Percentiles rank a stretch among this genome's conserved stretches.
These are phyloP conservation scores for Neurospora sp. DNA, from an alignment of 495 filamentous ascomycete genomes.

Conservation along the genomic window DNA sequence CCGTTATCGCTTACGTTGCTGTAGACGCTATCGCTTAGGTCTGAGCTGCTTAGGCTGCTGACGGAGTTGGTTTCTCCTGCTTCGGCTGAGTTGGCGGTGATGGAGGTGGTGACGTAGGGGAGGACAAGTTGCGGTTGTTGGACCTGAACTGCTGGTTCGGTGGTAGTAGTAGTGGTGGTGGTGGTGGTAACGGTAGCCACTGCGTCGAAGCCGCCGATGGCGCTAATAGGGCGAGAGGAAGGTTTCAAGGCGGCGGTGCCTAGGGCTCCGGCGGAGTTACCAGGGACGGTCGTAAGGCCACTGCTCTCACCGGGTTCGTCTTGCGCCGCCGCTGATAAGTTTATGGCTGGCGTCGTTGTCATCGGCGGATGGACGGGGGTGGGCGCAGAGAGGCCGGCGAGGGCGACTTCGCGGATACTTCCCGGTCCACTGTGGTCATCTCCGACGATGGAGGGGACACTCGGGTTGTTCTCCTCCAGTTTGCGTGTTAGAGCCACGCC, in stretches of 20 bases:
- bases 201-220: conserved; percentile 3
- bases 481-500: conserved; percentile 31
- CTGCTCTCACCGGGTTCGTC: conserved; percentile 10
- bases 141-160: not conserved
- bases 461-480: conserved; percentile 21
- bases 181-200: not conserved
- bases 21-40: not conserved
- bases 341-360: not conserved
- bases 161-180: not conserved
- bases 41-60: conserved; percentile 10
- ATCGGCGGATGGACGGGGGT: conserved; percentile 11
- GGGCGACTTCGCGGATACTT: conserved; percentile 40
- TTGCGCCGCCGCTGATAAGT: not conserved
- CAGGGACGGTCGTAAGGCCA: not conserved
- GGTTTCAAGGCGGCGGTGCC: not conserved
- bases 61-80: not conserved
- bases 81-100: not conserved
- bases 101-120: not conserved
- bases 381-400: conserved; percentile 32
- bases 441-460: conserved; percentile 21
- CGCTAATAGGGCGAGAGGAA: conserved; percentile 1
- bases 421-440: conserved; percentile 16
- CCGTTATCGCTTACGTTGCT: conserved; percentile 12
- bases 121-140: not conserved
- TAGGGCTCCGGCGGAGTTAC: not conserved